These are phyloP conservation scores for Teunomyces atbi DNA, from an alignment of 805 yeast species.

Conservation along the genomic window DNA sequence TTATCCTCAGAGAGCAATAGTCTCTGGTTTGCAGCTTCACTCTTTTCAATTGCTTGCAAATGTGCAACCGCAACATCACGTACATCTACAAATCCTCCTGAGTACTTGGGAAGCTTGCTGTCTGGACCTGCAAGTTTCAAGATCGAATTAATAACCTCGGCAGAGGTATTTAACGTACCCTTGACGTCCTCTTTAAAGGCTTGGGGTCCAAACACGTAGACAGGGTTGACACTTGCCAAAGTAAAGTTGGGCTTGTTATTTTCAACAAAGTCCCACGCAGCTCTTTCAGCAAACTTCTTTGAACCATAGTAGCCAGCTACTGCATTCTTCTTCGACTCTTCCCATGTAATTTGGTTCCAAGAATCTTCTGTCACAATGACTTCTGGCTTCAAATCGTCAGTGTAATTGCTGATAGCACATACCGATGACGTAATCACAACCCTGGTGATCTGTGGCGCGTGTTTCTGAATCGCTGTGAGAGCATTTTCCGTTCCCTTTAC, in stretches of 20 bases:
- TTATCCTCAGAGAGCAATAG: slow-evolving; percentile 15
- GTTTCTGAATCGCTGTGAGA: slow-evolving; percentile 42
- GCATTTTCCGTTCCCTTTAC: slow-evolving; percentile 52
- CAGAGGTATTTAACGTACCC: slow-evolving; percentile 32
- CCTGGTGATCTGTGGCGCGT: slow-evolving; percentile 45
- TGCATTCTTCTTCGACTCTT: slow-evolving; percentile 41
- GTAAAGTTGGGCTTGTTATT: slow-evolving; percentile 30
- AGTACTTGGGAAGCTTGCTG: slow-evolving; percentile 14
- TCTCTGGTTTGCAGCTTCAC: slow-evolving; percentile 12
- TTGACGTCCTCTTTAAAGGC: slow-evolving; percentile 33
- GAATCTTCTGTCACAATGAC: slow-evolving; percentile 43
- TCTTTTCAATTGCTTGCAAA: slow-evolving; percentile 36
- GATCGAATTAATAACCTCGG: slow-evolving; percentile 42
- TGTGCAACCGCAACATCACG: slow-evolving; percentile 50
- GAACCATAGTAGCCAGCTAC: slow-evolving; percentile 31
- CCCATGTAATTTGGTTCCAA: slow-evolving; percentile 57
- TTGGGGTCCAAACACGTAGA: slow-evolving; percentile 61
- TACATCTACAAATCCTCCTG: slow-evolving; percentile 39
- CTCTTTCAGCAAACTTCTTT: slow-evolving; percentile 19
- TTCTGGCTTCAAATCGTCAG: slow-evolving; percentile 10
- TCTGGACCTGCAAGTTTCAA: slow-evolving; percentile 24
- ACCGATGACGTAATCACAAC: slow-evolving; percentile 50
- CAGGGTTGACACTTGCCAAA: slow-evolving; percentile 52
- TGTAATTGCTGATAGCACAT: slow-evolving; percentile 11
- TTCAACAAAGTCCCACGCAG: slow-evolving; percentile 22